phyloP scores from a whole-genome alignment of 2,329 filamentous ascomycete genomes.

The Setomelanomma holmii region DNA sequence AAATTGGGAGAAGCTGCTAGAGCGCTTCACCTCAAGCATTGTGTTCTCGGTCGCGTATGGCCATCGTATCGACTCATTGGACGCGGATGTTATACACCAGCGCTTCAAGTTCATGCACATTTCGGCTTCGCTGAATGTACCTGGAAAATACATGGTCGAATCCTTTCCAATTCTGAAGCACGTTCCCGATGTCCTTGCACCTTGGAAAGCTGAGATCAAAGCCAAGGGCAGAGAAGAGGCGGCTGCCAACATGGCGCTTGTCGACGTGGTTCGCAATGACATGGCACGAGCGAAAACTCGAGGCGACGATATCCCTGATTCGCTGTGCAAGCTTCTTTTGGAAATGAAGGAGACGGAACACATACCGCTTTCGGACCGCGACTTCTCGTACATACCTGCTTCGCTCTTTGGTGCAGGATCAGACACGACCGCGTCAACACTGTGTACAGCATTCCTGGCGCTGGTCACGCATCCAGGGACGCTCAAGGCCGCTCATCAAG shows the following conservation, averaged over 20 bases:
- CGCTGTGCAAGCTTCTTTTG: conserved; percentile 54
- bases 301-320: conserved; percentile 48
- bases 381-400: conserved; percentile 55
- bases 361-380: conserved; percentile 49
- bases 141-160: conserved; percentile 56
- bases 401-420: conserved; percentile 58
- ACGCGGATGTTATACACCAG: conserved; percentile 56
- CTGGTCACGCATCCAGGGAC: conserved; percentile 56
- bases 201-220: conserved; percentile 58
- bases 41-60: conserved; percentile 62
- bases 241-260: conserved; percentile 51
- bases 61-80: conserved; percentile 57
- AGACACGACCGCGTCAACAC: conserved; percentile 59
- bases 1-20: conserved; percentile 56
- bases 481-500: conserved; percentile 52
- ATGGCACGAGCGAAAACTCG: conserved; percentile 46
- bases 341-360: conserved; percentile 50
- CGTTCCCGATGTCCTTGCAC: conserved; percentile 54
- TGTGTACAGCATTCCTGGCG: conserved; percentile 59
- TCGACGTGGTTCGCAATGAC: conserved; percentile 51
- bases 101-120: conserved; percentile 59
- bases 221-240: conserved; percentile 48
- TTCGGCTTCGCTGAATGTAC: conserved; percentile 56
- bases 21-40: conserved; percentile 58
- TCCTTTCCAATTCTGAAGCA: conserved; percentile 54